Conservation (phyloP, 2,329 filamentous ascomycete genomes). For the Neopestalotiopsis clavispora region DNA sequence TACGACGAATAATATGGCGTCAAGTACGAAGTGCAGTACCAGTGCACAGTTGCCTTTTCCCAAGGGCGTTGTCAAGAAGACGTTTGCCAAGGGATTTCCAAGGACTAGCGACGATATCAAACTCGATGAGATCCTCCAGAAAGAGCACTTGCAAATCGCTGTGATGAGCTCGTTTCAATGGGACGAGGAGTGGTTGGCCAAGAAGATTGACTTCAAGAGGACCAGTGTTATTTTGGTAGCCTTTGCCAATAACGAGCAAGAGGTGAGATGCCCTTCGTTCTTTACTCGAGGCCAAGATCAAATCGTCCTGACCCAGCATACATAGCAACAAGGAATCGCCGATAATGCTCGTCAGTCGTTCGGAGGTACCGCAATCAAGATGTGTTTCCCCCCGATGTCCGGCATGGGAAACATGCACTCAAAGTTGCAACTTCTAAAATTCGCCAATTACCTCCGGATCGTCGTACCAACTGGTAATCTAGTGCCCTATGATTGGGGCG, state of each 20-base stretch:
- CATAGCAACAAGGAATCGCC: slow-evolving; percentile 54
- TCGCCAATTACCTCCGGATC: slow-evolving; percentile 73
- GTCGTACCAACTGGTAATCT: slow-evolving; percentile 89
- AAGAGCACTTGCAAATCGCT: slow-evolving; percentile 72
- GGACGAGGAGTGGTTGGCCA: slow-evolving; percentile 80
- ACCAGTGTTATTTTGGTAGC: slow-evolving; percentile 69
- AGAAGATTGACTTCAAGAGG: slow-evolving; percentile 65
- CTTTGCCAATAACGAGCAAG: slow-evolving; percentile 55
- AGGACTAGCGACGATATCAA: slow-evolving; percentile 76
- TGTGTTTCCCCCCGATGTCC: slow-evolving; percentile 84
- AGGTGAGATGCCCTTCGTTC: slow-evolving; percentile 47
- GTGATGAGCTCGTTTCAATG: slow-evolving; percentile 88
- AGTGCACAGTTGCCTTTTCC: slow-evolving; percentile 45
- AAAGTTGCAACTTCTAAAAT: slow-evolving; percentile 90
- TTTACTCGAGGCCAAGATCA: neutral
- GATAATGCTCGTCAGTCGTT: slow-evolving; percentile 46
- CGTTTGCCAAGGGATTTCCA: slow-evolving; percentile 70
- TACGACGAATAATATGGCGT: neutral
- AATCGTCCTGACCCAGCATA: neutral
- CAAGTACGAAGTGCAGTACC: neutral
- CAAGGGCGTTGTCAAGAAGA: slow-evolving; percentile 77
- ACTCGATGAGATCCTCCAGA: slow-evolving; percentile 85
- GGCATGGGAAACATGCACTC: slow-evolving; percentile 85
- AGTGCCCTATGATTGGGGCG: slow-evolving; percentile 87
- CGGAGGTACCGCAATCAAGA: slow-evolving; percentile 57